Evolutionary conservation across 2,329 filamentous ascomycete genomes (phyloP).

Genomic region (Exophiala calicioides): DNA sequence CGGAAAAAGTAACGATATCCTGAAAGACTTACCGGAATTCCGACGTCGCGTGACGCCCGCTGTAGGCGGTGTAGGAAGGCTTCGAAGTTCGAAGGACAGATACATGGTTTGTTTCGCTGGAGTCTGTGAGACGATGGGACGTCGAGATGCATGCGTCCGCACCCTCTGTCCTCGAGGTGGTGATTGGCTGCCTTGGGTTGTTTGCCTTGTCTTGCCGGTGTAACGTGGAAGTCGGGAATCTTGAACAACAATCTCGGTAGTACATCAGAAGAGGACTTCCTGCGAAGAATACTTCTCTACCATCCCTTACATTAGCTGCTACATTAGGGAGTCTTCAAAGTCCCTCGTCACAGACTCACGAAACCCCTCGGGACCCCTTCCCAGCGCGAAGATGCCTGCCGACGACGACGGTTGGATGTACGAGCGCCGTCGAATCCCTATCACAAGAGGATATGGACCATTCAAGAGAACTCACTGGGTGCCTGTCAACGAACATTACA

Average conservation of each 20-base stretch:
- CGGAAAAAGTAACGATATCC: no score
- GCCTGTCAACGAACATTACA: slow-evolving; percentile 19
- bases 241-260: background rate
- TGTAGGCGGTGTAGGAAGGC: no score
- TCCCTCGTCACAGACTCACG: no score
- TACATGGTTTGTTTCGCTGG: no score
- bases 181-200: background rate
- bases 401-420: slow-evolving; percentile 13
- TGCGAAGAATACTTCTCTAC: background rate
- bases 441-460: slow-evolving; percentile 20
- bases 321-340: background rate
- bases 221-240: background rate
- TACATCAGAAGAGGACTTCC: slow-evolving; percentile 1
- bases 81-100: no score
- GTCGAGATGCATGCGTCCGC: no score
- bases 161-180: no score
- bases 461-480: slow-evolving; percentile 22
- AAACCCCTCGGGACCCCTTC: background rate
- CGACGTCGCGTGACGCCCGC: no score
- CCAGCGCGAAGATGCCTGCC: slow-evolving; percentile 4
- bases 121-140: no score
- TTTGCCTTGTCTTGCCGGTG: slow-evolving; percentile 4
- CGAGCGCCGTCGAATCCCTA: slow-evolving; percentile 10
- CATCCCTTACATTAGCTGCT: background rate
- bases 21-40: no score